Percentiles rank a stretch among this genome's conserved stretches.
Conservation (phyloP, 2,329 filamentous ascomycete genomes). For the Pestalotiopsis sp. region DNA sequence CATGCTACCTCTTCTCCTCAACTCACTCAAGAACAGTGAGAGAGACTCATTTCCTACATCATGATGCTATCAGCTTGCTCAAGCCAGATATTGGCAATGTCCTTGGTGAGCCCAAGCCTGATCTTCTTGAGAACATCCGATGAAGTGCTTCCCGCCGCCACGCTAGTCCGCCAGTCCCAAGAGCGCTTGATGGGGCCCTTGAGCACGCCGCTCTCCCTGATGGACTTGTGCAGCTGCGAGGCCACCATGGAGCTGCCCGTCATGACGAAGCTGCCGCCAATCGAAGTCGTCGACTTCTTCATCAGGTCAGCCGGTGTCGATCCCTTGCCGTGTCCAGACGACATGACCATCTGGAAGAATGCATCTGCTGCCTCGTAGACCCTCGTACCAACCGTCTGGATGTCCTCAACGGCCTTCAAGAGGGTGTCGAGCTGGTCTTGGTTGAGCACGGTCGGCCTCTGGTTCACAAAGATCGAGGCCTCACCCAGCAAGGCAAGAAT, state of each 20-base stretch:
- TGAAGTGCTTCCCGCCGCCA: conserved; percentile 60
- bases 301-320: conserved; percentile 69
- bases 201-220: conserved; percentile 35
- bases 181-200: conserved; percentile 56
- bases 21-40: background rate
- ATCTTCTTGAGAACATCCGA: conserved; percentile 73
- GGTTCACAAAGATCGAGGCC: conserved; percentile 73
- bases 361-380: conserved; percentile 77
- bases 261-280: conserved; percentile 64
- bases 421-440: conserved; percentile 72
- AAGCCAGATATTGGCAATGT: conserved; percentile 71
- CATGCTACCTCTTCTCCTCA: background rate
- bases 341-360: conserved; percentile 74
- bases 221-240: conserved; percentile 62
- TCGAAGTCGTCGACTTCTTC: conserved; percentile 49
- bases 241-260: conserved; percentile 74
- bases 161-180: conserved; percentile 69
- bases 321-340: conserved; percentile 67
- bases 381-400: conserved; percentile 71
- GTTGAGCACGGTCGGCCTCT: conserved; percentile 56
- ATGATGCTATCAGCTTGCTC: conserved; percentile 62
- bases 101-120: conserved; percentile 72
- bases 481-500: conserved; percentile 83
- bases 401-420: conserved; percentile 62
- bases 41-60: conserved; percentile 27